Base-by-base conservation (phyloP, 2,329 filamentous ascomycete genomes). In the Rhytidhysteron rufulum region DNA sequence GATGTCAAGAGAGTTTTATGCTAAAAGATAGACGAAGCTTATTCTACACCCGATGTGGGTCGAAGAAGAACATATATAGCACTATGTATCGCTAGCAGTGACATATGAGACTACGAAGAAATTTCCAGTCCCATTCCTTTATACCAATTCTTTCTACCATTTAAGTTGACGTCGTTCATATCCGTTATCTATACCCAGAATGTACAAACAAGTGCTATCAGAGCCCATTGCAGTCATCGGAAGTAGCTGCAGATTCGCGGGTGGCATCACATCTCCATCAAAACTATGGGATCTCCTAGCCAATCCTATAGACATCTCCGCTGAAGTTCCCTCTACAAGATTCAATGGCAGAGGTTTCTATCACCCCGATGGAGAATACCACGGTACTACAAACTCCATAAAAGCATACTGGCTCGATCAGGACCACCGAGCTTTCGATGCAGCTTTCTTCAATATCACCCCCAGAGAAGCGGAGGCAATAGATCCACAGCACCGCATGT, bases 341-440 rank as follows among this genome's bases (percentile, higher is more conserved):
- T 69, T 61, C 48, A 60, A 53, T 22, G 9, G 66, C 1, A 20
- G 48, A 1, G 55, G 53, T 0, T 63, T 66, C 37, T 61, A 49
- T 9, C 63, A 68, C 44, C 34, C 16, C 16, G 35, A 27, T 15
- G 40, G 60, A 0, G 42, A 22, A 9, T 61, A 62, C 24, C 58
- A 56, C 0, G 22, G 45, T 7, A 27, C 24, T 17, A 17, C 19
- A 27, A 27, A 32, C 13, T 9, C 18, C 7, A 18, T 8, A 15
- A n/a, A 39, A 10, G 27, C 15, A 9, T 27, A 39, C 13, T 44
- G 57, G 25, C 44, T 60, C 16, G 52, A 45, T 3, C 48, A 51
- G 18, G 47, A 52, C 19, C 50, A 51, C 9, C 38, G 41, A 11
- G 15, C 40, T 31, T 60, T 68, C 21, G 60, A 67, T 31, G 57